Evolutionary conservation across 306 rosid species (phyloP), one percentile per base, ranked within the genome.

Genomic region (Neltuma alba): DNA sequence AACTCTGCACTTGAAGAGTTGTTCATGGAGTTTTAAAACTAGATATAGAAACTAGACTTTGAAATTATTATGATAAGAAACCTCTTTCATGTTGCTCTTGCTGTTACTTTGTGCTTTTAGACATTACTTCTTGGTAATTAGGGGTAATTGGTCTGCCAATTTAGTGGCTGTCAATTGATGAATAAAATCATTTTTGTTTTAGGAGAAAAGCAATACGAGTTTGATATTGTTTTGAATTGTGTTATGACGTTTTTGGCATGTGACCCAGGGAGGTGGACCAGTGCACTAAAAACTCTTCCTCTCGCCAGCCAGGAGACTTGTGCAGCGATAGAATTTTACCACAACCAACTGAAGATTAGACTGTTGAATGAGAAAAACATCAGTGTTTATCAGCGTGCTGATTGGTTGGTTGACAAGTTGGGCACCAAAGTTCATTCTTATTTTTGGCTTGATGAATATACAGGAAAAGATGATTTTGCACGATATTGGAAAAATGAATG

Each of bases 401-500:
- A 92, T 85, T 88, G 92, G 95, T 85, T 94, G 89, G 92, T 91
- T 45, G 88, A 91, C 89, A 94, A 91, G 88, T 81, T 94, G 88
- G 86, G 92, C 74, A 91, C 97, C 12, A 92, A 94, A 83, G 91
- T 94, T 71, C 93, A 88, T 87, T 88, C 99, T 63, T 88, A 89
- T 85, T 92, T 92, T 79, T 92, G 97, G 97, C 97, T 94, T 67
- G 97, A 89, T 83, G 99, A 94, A 88, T 94, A 86, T 89, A 82
- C 93, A 0, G 97, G 80, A 76, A 92, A 89, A 82, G 97, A 87
- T 78, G 93, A 85, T 74, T 91, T 87, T 92, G 94, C 92, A 20
- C 88, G 92, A 48, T 94, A 94, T 78, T 86, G 93, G 92, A 92
- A 89, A 87, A 87, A 92, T 68, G 97, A 94, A 85, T 89, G 97